A percentile compares a stretch with the other conserved stretches of the same genome.
Evolutionary conservation across 768 basidiomycete species (phyloP).

Genomic region (Kwoniella sp.): DNA sequence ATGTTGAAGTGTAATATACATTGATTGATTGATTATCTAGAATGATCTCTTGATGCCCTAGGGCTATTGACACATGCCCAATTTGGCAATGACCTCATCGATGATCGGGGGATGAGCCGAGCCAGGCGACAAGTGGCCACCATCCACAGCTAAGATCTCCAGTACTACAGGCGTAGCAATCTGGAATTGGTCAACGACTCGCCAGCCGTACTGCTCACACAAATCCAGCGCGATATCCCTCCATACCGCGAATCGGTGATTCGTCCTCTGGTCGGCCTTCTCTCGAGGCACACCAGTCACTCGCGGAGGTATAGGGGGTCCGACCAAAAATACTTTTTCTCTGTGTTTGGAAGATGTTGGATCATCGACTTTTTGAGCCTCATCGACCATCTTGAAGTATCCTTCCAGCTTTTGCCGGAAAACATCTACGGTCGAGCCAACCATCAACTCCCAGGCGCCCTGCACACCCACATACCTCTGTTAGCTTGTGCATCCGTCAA

Average conservation of each 20-base stretch:
- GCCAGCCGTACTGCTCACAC: slow-evolving; percentile 10
- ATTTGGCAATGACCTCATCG: slow-evolving; percentile 22
- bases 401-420: neutral
- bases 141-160: slow-evolving; percentile 21
- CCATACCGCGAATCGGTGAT: slow-evolving; percentile 13
- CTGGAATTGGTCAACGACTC: slow-evolving; percentile 21
- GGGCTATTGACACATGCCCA: slow-evolving; percentile 14
- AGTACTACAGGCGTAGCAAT: slow-evolving; percentile 15
- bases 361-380: neutral
- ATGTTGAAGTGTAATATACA: neutral
- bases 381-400: neutral
- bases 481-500: too few species aligned
- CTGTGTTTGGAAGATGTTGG: neutral
- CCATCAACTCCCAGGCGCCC: slow-evolving; percentile 2
- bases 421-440: neutral
- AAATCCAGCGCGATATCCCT: slow-evolving; percentile 5
- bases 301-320: neutral
- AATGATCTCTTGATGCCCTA: too few species aligned
- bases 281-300: neutral
- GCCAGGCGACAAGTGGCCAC: slow-evolving; percentile 17
- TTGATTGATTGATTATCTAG: neutral
- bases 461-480: neutral
- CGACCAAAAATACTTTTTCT: neutral
- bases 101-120: slow-evolving; percentile 15
- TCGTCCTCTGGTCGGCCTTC: slow-evolving; percentile 18